Evolutionary conservation across 768 basidiomycete genomes (phyloP), one percentile per base, ranked within the genome.

Genomic region (Phlebiopsis flavidoalba): DNA sequence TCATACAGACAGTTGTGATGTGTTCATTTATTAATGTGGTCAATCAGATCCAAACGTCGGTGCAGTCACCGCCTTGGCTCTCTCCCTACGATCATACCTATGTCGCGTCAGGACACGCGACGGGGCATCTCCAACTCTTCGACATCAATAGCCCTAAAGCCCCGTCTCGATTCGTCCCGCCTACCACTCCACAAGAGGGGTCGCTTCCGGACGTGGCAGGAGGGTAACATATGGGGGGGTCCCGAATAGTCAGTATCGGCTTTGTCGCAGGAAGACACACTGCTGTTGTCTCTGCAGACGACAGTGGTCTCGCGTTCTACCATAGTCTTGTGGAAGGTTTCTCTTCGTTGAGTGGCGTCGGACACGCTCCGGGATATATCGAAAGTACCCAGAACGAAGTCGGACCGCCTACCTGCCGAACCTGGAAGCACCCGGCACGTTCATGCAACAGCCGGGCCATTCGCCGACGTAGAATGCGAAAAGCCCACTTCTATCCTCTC

Each of bases 41-140:
- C 10, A n/a, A 8, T 14, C 73, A 90, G 89, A 79, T 46, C 85
- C 77, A 66, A 73, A 74, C 3, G 74, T 87, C 10, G 93, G 93
- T 19, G 73, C 91, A 14, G 90, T 94, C 8, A 95, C 91, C n/a
- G 90, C 95, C 1, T 73, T 99, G 14, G 88, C 93, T 0, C 77
- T 99, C 50, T 97, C 95, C n/a, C 8, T 86, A 92, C 66, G 97
- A 99, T 70, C 93, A 94, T 66, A 98, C 95, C 1, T 97, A 87
- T 71, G 78, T 98, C 53, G 96, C 89, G 0, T 88, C 88, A 2
- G 97, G 97, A 0, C 93, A 98, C 73, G 78, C 83, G 5, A 81
- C 81, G 2, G 97, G 96, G 3, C 80, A 93, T 65, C 85, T 99
- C 50, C 88, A 91, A 67, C 79, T 99, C 1, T 98, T 88, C 71